Base-by-base conservation (phyloP, 495 filamentous ascomycete species). In the Neurospora sp. region DNA sequence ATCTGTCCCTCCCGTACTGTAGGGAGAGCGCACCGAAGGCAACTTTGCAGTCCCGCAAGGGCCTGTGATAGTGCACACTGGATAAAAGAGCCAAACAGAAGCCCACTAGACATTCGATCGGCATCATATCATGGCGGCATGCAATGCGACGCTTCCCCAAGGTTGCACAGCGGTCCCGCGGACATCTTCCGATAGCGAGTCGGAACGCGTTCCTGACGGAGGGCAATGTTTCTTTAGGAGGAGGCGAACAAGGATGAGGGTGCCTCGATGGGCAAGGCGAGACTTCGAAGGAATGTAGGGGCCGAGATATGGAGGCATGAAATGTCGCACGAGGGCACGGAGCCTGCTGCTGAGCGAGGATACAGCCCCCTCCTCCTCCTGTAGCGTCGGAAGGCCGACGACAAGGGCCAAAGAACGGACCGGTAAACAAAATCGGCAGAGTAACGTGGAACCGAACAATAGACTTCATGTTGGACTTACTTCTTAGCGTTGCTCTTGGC, bases 401-500 rank as follows among this genome's bases (percentile, higher is more conserved):
- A 66, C 54, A 35, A 66, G 54, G 54, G 54, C 54, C 54, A 66
- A 4, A 66, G 27, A 66, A 35, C 54, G 54, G 54, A 35, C 54
- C 27, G 54, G 54, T 66, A 66, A 66, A 66, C 54, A 66, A 37
- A 66, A 66, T 35, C 27, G 54, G 54, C 54, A 35, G 41, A 48
- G 40, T 5, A 35, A 18, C 46, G 72, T 69, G 18, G 39, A 59
- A 48, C 59, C 44, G 44, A 23, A 42, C 40, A 70, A 46, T 39
- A 69, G 77, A 42, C 35, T 59, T 69, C 37, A 27, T 20, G 39
- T 70, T 38, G 35, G 37, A 83, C 89, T 78, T 82, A 97, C 94
- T 96, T 95, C 84, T 97, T 98, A 31, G 92, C 80, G 74, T 83
- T 92, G 72, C 85, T 89, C 84, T 98, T 99, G 39, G 92, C 79